Evolutionary conservation across 2,329 filamentous ascomycete species (phyloP).

Genomic region (Paradendryphiella salina): DNA sequence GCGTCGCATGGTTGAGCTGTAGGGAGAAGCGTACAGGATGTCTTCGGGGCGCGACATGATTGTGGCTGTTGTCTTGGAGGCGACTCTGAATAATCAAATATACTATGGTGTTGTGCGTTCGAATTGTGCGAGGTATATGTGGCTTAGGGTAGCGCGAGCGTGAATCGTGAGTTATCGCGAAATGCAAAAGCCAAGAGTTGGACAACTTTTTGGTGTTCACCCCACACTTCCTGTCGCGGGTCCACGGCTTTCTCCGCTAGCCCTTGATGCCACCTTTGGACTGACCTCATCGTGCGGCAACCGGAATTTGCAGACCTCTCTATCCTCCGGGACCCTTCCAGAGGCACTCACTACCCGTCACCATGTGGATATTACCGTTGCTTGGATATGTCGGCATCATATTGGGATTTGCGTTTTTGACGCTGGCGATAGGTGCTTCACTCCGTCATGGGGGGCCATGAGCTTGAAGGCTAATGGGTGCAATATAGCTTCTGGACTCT

Average conservation of each 20-base stretch:
- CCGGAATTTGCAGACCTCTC: constrained; percentile 10
- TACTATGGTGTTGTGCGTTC: background rate
- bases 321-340: constrained; percentile 1
- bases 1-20: constrained; percentile 13
- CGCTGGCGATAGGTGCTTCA: constrained; percentile 78
- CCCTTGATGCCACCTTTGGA: constrained; percentile 31
- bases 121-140: background rate
- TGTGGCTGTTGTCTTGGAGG: constrained; percentile 28
- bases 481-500: constrained; percentile 81
- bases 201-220: constrained; percentile 33
- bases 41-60: constrained; percentile 97
- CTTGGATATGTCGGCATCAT: constrained; percentile 86
- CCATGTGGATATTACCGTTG: constrained; percentile 94
- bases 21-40: constrained; percentile 67
- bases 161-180: background rate
- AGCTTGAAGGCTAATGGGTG: constrained; percentile 1
- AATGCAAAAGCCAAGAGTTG: constrained; percentile 20
- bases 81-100: background rate
- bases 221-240: constrained; percentile 23
- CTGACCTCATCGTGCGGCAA: constrained; percentile 30
- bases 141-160: background rate
- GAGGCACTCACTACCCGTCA: constrained; percentile 27
- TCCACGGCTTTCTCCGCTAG: constrained; percentile 20
- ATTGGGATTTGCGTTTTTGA: constrained; percentile 90
- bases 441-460: background rate